Evolutionary conservation across 768 basidiomycete species (phyloP).

Genomic region (Tulasnella sp.): DNA sequence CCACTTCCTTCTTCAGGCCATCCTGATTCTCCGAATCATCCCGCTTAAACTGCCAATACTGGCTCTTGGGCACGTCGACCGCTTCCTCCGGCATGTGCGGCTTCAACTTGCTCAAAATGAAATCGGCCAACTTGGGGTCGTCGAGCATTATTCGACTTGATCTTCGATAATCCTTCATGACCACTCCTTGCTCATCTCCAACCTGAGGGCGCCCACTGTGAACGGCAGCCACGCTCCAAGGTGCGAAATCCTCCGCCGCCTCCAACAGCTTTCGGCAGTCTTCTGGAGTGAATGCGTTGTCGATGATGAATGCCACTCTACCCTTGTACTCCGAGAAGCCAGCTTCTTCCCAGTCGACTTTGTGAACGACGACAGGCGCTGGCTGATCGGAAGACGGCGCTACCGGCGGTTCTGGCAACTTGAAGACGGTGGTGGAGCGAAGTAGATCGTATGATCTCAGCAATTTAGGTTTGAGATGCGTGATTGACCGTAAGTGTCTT

Average conservation of each 20-base stretch:
- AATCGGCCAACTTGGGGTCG: constrained; percentile 32
- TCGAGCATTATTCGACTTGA: constrained; percentile 34
- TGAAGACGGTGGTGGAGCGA: background rate
- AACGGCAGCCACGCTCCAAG: constrained; percentile 27
- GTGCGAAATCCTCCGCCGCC: constrained; percentile 19
- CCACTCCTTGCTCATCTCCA: background rate
- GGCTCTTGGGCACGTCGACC: background rate
- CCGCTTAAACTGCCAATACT: background rate
- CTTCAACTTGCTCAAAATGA: constrained; percentile 32
- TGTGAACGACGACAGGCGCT: constrained; percentile 29
- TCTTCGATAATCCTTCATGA: constrained; percentile 29
- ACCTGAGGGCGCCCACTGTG: background rate
- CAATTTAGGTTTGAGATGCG: background rate
- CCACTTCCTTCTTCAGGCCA: background rate
- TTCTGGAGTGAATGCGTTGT: constrained; percentile 33
- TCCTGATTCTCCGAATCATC: too few species aligned
- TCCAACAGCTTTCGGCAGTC: constrained; percentile 30
- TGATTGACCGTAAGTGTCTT: background rate
- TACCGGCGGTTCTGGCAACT: background rate
- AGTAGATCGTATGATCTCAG: background rate
- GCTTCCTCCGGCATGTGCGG: constrained; percentile 28
- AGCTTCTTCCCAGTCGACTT: constrained; percentile 29
- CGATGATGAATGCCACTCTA: constrained; percentile 33
- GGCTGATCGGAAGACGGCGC: constrained; percentile 1
- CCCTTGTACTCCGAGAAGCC: constrained; percentile 32